phyloP scores from a whole-genome alignment of 305 asterid species.

The Plantago coronopus region DNA sequence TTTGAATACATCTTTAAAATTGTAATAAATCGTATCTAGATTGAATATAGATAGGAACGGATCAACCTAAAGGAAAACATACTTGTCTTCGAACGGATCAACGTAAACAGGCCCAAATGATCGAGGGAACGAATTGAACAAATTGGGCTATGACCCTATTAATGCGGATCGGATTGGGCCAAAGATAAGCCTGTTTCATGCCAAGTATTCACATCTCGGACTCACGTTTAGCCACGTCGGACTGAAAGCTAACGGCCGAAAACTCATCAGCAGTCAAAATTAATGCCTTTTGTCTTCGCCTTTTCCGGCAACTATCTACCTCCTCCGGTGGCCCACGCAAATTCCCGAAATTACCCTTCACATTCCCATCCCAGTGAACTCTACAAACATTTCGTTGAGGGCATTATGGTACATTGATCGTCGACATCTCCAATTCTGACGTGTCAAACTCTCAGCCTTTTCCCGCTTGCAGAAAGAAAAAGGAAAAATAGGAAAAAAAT shows the following conservation, averaged over 20 bases:
- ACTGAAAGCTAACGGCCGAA: neutral
- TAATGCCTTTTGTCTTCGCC: neutral
- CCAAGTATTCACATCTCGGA: neutral
- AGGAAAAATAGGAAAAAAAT: conserved; percentile 21
- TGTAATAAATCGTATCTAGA: too few species aligned
- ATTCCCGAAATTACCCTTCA: neutral
- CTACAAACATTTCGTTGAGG: conserved; percentile 1
- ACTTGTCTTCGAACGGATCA: too few species aligned
- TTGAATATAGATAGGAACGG: too few species aligned
- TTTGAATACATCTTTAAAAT: too few species aligned
- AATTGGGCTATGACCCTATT: neutral
- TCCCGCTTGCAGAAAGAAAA: conserved; percentile 5
- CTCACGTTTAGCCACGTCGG: neutral
- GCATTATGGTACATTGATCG: conserved; percentile 4
- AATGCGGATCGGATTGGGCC: neutral
- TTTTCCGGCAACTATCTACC: neutral
- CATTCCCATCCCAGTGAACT: neutral
- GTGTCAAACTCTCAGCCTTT: conserved; percentile 43
- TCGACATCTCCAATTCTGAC: conserved; percentile 16
- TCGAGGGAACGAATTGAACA: too few species aligned
- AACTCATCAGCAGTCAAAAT: neutral
- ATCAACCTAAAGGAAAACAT: too few species aligned
- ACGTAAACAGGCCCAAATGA: too few species aligned
- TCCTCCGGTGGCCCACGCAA: neutral
- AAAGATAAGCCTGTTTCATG: too few species aligned